Evolutionary conservation across 106 monocot species (phyloP).

Genomic region (Phalaenopsis equestris): DNA sequence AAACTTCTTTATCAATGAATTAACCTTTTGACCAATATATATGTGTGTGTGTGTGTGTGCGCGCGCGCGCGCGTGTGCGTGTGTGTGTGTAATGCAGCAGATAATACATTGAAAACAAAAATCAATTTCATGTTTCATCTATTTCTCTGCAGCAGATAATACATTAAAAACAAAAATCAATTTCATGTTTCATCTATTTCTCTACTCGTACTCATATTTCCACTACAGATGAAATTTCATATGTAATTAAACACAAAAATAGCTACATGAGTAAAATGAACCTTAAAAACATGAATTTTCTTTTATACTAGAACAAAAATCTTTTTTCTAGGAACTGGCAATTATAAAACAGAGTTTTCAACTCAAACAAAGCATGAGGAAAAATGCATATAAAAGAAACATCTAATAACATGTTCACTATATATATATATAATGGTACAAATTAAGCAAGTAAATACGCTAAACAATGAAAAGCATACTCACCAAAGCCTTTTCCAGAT

Average conservation of each 20-base stretch:
- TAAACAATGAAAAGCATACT: constrained; percentile 11
- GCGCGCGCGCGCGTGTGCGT: too few species aligned
- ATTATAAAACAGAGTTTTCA: background rate
- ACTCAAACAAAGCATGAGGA: background rate
- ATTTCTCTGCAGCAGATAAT: background rate
- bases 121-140: background rate
- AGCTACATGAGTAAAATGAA: background rate
- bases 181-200: background rate
- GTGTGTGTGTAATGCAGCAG: background rate
- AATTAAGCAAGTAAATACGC: background rate
- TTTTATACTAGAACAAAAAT: background rate
- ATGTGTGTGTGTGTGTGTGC: too few species aligned
- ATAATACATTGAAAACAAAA: background rate
- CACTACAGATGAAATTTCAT: background rate
- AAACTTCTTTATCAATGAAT: too few species aligned
- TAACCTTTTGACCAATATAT: too few species aligned
- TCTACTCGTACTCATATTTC: background rate
- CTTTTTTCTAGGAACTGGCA: background rate
- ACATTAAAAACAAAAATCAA: background rate
- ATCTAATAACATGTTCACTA: background rate
- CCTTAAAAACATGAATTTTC: background rate
- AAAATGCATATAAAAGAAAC: background rate
- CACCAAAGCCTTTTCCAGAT: constrained; percentile 65
- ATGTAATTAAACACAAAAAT: background rate
- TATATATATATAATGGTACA: background rate